Evolutionary conservation across 148 eudicot species (phyloP).

Genomic region (Rhododendron henanense): DNA sequence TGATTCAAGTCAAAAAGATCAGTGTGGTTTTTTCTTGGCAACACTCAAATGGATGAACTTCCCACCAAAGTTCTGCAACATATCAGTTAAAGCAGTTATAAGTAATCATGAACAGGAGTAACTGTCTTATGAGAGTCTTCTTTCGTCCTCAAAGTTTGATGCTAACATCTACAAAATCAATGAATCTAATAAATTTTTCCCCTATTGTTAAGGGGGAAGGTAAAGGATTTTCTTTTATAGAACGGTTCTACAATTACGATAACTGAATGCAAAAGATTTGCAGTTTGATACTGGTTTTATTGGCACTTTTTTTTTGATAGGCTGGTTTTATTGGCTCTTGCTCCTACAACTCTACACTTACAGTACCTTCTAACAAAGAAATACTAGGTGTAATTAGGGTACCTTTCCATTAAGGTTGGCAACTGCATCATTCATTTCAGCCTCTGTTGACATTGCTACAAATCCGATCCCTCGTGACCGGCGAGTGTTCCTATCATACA

Average conservation of each 20-base stretch:
- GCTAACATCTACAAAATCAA: background rate
- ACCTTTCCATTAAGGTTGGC: conserved; percentile 84
- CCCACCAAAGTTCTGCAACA: no score
- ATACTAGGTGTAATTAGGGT: background rate
- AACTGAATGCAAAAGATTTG: no score
- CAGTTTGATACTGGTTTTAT: no score
- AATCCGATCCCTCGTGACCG: conserved; percentile 88
- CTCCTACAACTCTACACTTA: background rate
- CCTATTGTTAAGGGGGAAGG: no score
- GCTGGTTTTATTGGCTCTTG: background rate
- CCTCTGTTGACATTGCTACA: conserved; percentile 69
- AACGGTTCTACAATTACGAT: no score
- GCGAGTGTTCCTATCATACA: conserved; percentile 66
- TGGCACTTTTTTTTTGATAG: no score
- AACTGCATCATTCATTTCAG: conserved; percentile 73
- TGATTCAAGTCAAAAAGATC: conserved; percentile 12
- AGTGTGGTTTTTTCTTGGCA: conserved; percentile 31
- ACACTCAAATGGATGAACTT: no score
- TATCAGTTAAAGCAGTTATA: no score
- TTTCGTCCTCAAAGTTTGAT: background rate
- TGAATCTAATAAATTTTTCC: background rate
- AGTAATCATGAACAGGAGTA: no score
- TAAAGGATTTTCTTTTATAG: no score
- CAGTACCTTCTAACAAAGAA: background rate
- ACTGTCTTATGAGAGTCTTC: background rate